phyloP scores from a whole-genome alignment of 179 eudicot genomes.

The Amaranthus tricolor region DNA sequence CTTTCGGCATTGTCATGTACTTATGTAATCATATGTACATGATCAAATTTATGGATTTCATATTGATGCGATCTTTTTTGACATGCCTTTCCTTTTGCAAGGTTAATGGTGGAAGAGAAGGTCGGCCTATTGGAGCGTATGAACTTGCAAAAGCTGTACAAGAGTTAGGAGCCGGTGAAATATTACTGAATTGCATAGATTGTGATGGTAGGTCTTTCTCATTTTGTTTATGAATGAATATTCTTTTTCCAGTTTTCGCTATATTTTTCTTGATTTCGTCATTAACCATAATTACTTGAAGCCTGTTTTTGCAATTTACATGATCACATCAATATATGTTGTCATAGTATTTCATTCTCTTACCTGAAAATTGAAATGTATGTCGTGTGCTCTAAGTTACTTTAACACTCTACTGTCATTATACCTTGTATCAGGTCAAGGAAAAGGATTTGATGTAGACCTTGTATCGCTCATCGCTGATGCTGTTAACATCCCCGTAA shows the following conservation, averaged over 20 bases:
- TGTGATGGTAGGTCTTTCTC: slow-evolving; percentile 65
- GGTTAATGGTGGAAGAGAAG: slow-evolving; percentile 98
- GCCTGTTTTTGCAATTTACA: neutral
- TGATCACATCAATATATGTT: neutral
- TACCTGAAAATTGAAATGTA: neutral
- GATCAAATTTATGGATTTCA: too few species aligned
- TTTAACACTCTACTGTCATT: neutral
- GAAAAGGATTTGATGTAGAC: slow-evolving; percentile 88
- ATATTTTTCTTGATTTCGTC: neutral
- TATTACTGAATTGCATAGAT: slow-evolving; percentile 88
- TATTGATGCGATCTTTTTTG: too few species aligned
- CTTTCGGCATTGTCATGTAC: too few species aligned
- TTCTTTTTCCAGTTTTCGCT: neutral
- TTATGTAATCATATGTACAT: too few species aligned
- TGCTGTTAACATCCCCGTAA: slow-evolving; percentile 89
- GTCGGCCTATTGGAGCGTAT: slow-evolving; percentile 92
- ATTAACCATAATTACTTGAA: neutral
- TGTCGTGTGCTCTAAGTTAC: slow-evolving; percentile 1
- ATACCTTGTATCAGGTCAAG: slow-evolving; percentile 64
- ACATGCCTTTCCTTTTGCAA: slow-evolving; percentile 23
- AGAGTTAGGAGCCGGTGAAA: slow-evolving; percentile 97
- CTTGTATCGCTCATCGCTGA: slow-evolving; percentile 71
- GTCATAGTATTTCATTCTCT: neutral
- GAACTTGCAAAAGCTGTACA: slow-evolving; percentile 99
- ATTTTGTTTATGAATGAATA: neutral